Base-by-base conservation (phyloP, 768 basidiomycete genomes). In the Solioccasus polychromus region DNA sequence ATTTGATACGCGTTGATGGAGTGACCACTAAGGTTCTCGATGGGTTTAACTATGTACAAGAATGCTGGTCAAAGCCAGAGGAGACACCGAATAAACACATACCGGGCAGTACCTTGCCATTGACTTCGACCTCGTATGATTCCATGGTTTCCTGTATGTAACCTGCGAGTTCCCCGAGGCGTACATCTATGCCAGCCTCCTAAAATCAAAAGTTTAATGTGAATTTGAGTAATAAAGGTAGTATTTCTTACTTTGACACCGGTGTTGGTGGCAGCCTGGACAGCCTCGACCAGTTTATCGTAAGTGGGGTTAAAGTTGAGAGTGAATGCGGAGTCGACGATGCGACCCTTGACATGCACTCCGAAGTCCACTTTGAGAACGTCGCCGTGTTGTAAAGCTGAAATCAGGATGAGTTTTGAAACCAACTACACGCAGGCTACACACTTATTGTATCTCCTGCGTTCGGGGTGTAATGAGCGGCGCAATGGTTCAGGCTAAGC, bases 141-240 rank as follows among this genome's bases (percentile, higher is more conserved):
- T 97, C 93, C 96, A 99, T 99, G 2, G 92, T 94, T 64, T 99
- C 96, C 66, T 99, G 95, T 44, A 98, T 94, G 40, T 79, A 78
- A 0, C 82, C 92, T 3, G 84, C 96, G 25, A 99, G 76, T 62
- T 98, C 95, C 43, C 92, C 93, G 41, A 98, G 76, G 41, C 94
- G 80, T 0, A 88, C 89, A 59, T 98, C 96, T 54, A 99, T 97
- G 4, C 96, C 96, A 5, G 95, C 88, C 77, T 94, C 92, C 92
- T 94, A 54, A 3, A 36, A 42, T 17, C 20, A 31, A 34, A 20
- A 6, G 29, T 31, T 58, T 22, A 52, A 58, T 28, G 19, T 3
- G 20, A 29, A 47, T 25, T 35, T 28, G 31, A n/a, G n/a, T n/a
- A n/a, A 26, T 23, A 32, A 30, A 14, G 18, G 8, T 11, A 47